Conservation (phyloP, 2,329 filamentous ascomycete genomes). For the Calonectria leucothoes region DNA sequence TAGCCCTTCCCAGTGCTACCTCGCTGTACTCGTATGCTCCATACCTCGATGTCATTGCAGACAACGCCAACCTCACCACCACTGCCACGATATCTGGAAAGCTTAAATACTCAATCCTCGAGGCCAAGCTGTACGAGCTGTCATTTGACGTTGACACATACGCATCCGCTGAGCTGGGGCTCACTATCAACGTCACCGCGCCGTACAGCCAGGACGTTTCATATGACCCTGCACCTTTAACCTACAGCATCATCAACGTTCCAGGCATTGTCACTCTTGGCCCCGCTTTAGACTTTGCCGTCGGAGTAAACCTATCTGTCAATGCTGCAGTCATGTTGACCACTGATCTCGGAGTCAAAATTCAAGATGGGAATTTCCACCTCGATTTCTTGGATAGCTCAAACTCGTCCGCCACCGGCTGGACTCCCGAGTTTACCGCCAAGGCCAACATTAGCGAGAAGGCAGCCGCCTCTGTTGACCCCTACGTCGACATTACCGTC, state of each 20-base stretch:
- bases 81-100: constrained; percentile 55
- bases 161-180: constrained; percentile 49
- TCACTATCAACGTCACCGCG: constrained; percentile 49
- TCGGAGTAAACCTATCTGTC: constrained; percentile 51
- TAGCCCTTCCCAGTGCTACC: constrained; percentile 13
- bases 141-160: constrained; percentile 56
- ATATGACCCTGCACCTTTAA: constrained; percentile 50
- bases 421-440: constrained; percentile 50
- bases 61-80: constrained; percentile 43
- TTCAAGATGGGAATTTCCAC: constrained; percentile 52
- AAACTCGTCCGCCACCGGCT: constrained; percentile 46
- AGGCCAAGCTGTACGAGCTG: constrained; percentile 48
- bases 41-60: constrained; percentile 24
- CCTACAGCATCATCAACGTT: constrained; percentile 51
- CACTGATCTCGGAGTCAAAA: constrained; percentile 45
- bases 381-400: constrained; percentile 49
- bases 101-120: constrained; percentile 53
- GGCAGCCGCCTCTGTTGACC: constrained; percentile 46
- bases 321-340: constrained; percentile 46
- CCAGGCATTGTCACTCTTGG: constrained; percentile 54
- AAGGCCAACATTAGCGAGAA: constrained; percentile 48
- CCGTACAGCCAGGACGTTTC: constrained; percentile 47
- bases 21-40: constrained; percentile 25
- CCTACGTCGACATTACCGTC: constrained; percentile 50
- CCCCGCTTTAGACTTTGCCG: constrained; percentile 49